These are phyloP conservation scores for Fistulina hepatica DNA, from an alignment of 1,284 basidiomycete genomes.

Conservation along the genomic window DNA sequence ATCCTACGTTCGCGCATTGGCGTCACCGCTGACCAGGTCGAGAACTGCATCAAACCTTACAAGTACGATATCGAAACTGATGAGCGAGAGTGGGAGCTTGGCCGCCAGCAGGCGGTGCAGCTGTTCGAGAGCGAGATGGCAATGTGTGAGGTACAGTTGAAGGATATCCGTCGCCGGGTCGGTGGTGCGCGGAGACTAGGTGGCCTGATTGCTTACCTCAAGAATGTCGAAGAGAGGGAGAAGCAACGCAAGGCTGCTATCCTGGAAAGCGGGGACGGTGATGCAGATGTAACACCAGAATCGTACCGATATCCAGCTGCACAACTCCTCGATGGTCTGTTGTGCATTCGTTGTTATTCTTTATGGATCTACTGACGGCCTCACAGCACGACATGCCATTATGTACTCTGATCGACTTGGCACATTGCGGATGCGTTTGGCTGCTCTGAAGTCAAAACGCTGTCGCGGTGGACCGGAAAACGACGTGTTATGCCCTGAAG, in stretches of 20 bases:
- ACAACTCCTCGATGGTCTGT: conserved; percentile 80
- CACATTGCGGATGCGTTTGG: conserved; percentile 77
- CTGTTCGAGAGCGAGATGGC: conserved; percentile 77
- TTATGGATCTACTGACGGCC: conserved; percentile 7
- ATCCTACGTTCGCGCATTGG: conserved; percentile 89
- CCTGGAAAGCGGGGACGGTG: conserved; percentile 33
- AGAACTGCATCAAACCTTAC: conserved; percentile 99
- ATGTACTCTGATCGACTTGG: conserved; percentile 74
- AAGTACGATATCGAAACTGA: conserved; percentile 96
- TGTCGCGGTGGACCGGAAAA: conserved; percentile 82
- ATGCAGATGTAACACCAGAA: conserved; percentile 41
- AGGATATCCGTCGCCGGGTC: conserved; percentile 76
- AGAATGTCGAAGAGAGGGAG: conserved; percentile 73
- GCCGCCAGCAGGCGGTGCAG: conserved; percentile 63
- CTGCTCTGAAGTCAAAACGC: conserved; percentile 77
- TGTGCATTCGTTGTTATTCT: conserved; percentile 2
- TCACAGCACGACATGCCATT: conserved; percentile 80
- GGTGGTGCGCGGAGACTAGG: conserved; percentile 77
- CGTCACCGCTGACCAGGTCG: conserved; percentile 93
- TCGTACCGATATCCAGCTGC: conserved; percentile 88
- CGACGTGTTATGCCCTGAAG: conserved; percentile 89
- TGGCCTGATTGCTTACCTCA: conserved; percentile 74
- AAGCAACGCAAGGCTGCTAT: conserved; percentile 51
- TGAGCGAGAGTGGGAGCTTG: conserved; percentile 82
- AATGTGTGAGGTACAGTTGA: conserved; percentile 81